These are phyloP conservation scores for Suzukiozyma palmioleophila DNA, from an alignment of 1,139 yeast genomes.

Conservation along the genomic window DNA sequence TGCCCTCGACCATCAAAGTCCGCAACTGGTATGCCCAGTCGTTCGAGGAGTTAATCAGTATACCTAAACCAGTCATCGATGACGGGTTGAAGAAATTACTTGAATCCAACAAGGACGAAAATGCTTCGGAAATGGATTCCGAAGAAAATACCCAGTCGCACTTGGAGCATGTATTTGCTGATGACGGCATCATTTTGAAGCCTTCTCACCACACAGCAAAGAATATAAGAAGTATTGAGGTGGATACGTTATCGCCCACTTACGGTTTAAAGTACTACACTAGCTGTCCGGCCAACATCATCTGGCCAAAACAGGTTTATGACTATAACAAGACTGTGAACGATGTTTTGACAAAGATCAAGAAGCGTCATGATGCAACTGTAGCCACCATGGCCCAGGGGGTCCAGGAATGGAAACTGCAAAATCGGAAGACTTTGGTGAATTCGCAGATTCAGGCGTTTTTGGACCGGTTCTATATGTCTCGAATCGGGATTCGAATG, in stretches of 20 bases:
- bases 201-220: slow-evolving; percentile 16
- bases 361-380: slow-evolving; percentile 86
- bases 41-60: slow-evolving; percentile 70
- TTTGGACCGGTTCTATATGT: slow-evolving; percentile 79
- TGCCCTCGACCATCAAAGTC: slow-evolving; percentile 74
- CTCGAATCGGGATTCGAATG: slow-evolving; percentile 85
- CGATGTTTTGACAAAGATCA: slow-evolving; percentile 64
- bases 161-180: slow-evolving; percentile 40
- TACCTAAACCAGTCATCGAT: slow-evolving; percentile 47
- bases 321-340: slow-evolving; percentile 68
- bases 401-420: slow-evolving; percentile 80
- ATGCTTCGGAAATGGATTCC: not conserved
- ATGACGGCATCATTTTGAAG: slow-evolving; percentile 51
- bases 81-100: slow-evolving; percentile 36
- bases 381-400: slow-evolving; percentile 94
- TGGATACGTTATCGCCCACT: slow-evolving; percentile 27
- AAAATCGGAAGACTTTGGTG: slow-evolving; percentile 43
- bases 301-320: slow-evolving; percentile 74
- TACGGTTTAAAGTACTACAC: slow-evolving; percentile 57
- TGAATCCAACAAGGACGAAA: slow-evolving; percentile 15
- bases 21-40: slow-evolving; percentile 91
- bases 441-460: slow-evolving; percentile 72
- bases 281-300: slow-evolving; percentile 46
- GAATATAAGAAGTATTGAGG: not conserved
- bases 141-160: not conserved